Evolutionary conservation across 2,329 filamentous ascomycete species (phyloP), one percentile per base, ranked within the genome.

Genomic region (Xylariaceae sp.): DNA sequence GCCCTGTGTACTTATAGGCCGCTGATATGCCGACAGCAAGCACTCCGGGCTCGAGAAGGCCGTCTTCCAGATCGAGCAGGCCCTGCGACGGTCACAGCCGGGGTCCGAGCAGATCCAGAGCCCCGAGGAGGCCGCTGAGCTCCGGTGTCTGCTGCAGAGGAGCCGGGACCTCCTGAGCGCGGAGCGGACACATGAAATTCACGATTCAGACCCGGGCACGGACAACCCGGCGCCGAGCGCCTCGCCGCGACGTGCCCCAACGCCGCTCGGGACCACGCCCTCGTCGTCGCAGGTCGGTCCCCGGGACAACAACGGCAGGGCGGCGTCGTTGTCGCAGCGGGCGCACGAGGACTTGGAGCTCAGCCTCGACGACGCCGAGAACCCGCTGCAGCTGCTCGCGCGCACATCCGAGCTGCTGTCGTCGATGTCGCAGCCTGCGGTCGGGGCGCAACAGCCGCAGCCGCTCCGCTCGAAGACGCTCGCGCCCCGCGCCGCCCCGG

Each of bases 11-110:
- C n/a, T n/a, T 24, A 16, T 30, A n/a, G 3, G 6, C 18, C 15
- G 7, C 22, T 15, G 10, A 12, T 18, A n/a, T n/a, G 10, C n/a
- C n/a, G 13, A 5, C 31, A 85, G 81, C 56, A 87, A 87, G 57
- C 75, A 82, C 25, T 80, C 77, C 12, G 82, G 82, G 1, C 60
- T 86, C 19, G 81, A 85, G 42, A 86, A 85, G 58, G 81, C 81
- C 3, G 70, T 87, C 14, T 77, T 75, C 49, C 80, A 84, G 50
- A 80, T 87, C 39, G 79, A 85, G 49, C 77, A 85, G 53, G 82
- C 80, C 10, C 62, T 80, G 35, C 68, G 73, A 50, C 62, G 76
- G 31, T 69, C 74, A 16, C 64, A 66, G 34, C 54, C 67, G 32
- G 62, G 66, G 29, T 35, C 45, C 10, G 55, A 57, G 8, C 52